Evolutionary conservation across 2,329 filamentous ascomycete genomes (phyloP), one percentile per base, ranked within the genome.

Genomic region (Orbilia brochopaga): DNA sequence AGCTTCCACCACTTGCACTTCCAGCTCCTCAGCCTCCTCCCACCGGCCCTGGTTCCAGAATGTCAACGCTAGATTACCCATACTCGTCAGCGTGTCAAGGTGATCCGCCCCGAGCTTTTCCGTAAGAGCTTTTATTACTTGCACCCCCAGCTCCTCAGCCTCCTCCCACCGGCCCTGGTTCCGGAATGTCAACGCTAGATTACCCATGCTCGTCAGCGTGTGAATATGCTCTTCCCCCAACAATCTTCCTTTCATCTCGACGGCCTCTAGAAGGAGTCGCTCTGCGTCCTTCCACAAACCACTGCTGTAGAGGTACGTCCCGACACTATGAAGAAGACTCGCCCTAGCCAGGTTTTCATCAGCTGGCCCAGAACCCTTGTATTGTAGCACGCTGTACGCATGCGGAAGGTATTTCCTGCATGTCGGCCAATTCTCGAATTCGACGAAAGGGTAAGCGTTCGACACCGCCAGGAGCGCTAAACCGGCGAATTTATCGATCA

Each of bases 321-420:
- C n/a, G 15, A 15, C 13, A 13, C 37, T 4, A 42, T 42, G 11
- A 42, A 42, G 11, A 42, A 42, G 37, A 13, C 3, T 42, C 11
- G 37, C 37, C 13, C 37, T 42, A 15, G 5, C 37, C 55, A n/a
- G 19, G 44, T 2, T 55, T 8, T 32, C 27, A 32, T 32, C 8
- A 3, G 4, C 42, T 30, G 21, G 6, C 46, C 50, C 6, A 63
- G 65, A 37, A 21, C 15, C 0, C 75, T 74, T n/a, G 74, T 75
- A 8, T 61, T 72, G 0, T 50, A 46, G 1, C 76, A 58, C 69
- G 72, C 63, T n/a, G 73, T 72, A 54, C 66, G 52, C 42, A 30
- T 57, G 30, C 32, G 70, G 8, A 53, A 74, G 50, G 30, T 74
- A 24, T 11, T 53, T 1, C 53, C 56, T 61, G 15, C 60, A 60